Evolutionary conservation across 441 rosid species (phyloP).

Genomic region (Populus trichocarpa): DNA sequence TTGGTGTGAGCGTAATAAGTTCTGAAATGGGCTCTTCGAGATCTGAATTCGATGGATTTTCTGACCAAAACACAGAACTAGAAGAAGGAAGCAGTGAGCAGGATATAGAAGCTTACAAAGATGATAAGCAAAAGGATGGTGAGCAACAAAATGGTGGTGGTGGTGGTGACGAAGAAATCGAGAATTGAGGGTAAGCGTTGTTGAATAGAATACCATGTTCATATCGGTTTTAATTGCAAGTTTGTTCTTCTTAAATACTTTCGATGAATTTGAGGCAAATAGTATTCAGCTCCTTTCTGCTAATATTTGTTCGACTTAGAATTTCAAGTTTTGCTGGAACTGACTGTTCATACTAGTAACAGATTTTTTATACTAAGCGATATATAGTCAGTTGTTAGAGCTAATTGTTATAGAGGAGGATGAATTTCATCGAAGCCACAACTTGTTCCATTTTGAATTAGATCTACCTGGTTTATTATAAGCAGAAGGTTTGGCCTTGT

Average conservation of each 20-base stretch:
- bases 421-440: neutral
- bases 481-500: neutral
- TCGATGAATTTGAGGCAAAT: neutral
- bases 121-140: constrained; percentile 2
- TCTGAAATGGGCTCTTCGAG: constrained; percentile 18
- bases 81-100: constrained; percentile 10
- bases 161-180: constrained; percentile 7
- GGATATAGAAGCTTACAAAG: constrained; percentile 14
- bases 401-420: neutral
- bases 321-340: neutral
- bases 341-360: neutral
- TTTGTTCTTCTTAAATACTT: neutral
- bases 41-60: constrained; percentile 12
- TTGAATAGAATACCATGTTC: neutral
- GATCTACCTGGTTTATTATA: neutral
- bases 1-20: constrained; percentile 12
- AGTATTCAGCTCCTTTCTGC: neutral
- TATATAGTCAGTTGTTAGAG: neutral
- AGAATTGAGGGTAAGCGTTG: neutral
- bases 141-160: constrained; percentile 4
- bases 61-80: constrained; percentile 1
- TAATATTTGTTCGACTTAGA: neutral
- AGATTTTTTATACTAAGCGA: neutral
- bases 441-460: no score
- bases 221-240: neutral